phyloP scores from a whole-genome alignment of 495 filamentous ascomycete species.

The Achaetomiella virescens region DNA sequence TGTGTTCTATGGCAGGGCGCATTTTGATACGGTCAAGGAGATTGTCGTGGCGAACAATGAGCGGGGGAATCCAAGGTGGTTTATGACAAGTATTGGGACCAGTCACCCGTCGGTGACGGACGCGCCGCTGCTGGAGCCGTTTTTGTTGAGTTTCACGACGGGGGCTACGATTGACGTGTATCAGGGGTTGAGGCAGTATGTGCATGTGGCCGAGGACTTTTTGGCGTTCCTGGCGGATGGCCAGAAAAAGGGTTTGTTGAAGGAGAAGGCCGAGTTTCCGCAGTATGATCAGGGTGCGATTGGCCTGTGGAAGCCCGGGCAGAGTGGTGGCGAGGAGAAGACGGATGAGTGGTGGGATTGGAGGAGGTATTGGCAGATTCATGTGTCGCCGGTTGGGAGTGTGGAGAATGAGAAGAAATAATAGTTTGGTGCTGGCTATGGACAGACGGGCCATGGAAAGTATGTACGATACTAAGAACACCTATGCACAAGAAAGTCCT shows the following conservation, averaged over 20 bases:
- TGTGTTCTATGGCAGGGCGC: constrained; percentile 45
- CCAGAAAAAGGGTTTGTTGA: constrained; percentile 27
- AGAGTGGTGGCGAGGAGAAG: constrained; percentile 18
- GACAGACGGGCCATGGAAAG: background rate
- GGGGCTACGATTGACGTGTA: constrained; percentile 39
- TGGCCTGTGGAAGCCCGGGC: constrained; percentile 34
- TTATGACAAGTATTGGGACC: constrained; percentile 45
- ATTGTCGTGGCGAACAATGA: constrained; percentile 35
- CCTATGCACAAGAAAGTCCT: background rate
- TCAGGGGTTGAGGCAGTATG: constrained; percentile 39
- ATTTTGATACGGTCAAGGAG: constrained; percentile 46
- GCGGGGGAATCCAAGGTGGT: constrained; percentile 41
- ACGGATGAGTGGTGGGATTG: constrained; percentile 31
- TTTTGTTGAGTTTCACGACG: constrained; percentile 43
- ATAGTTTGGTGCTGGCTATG: background rate
- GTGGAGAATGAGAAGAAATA: background rate
- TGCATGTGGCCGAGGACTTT: constrained; percentile 42
- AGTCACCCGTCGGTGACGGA: constrained; percentile 50
- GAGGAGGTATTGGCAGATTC: constrained; percentile 39
- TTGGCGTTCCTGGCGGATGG: constrained; percentile 33
- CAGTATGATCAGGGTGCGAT: constrained; percentile 31
- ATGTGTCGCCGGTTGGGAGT: constrained; percentile 29
- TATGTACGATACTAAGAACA: too few relatives aligned
- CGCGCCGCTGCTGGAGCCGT: constrained; percentile 46
- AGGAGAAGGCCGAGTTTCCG: constrained; percentile 36